Conservation (phyloP, 228 moss, liverwort and hornwort species). For the Sphagnum fallax region DNA sequence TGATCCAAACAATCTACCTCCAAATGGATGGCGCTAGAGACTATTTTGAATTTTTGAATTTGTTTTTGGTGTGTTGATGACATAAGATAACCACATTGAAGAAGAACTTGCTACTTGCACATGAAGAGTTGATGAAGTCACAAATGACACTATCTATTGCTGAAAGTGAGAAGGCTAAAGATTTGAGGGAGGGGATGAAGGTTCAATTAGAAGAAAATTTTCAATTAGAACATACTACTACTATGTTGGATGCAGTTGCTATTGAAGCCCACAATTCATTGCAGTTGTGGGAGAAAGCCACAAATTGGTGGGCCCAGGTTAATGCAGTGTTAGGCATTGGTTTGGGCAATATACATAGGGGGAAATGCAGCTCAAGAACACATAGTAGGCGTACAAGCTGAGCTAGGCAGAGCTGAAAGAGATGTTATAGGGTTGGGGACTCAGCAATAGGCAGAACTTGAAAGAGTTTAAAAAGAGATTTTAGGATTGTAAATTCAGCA, state of each 20-base stretch:
- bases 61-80: too few species aligned
- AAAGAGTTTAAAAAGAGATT: slow-evolving; percentile 32
- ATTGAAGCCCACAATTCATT: background rate
- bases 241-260: background rate
- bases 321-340: slow-evolving; percentile 35
- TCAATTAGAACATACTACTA: background rate
- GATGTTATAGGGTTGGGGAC: slow-evolving; percentile 35
- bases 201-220: slow-evolving; percentile 39
- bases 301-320: slow-evolving; percentile 47
- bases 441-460: slow-evolving; percentile 22
- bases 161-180: slow-evolving; percentile 17
- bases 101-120: too few species aligned
- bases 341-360: slow-evolving; percentile 5
- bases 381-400: slow-evolving; percentile 21
- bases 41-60: too few species aligned
- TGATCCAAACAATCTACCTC: too few species aligned
- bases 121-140: too few species aligned
- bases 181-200: slow-evolving; percentile 33
- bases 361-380: slow-evolving; percentile 11
- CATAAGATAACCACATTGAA: too few species aligned
- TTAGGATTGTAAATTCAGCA: slow-evolving; percentile 22
- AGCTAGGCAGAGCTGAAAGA: slow-evolving; percentile 32
- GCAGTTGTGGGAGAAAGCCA: slow-evolving; percentile 11
- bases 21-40: too few species aligned
- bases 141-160: background rate